Evolutionary conservation across 2,329 filamentous ascomycete species (phyloP).

Genomic region (Beauveria australis): DNA sequence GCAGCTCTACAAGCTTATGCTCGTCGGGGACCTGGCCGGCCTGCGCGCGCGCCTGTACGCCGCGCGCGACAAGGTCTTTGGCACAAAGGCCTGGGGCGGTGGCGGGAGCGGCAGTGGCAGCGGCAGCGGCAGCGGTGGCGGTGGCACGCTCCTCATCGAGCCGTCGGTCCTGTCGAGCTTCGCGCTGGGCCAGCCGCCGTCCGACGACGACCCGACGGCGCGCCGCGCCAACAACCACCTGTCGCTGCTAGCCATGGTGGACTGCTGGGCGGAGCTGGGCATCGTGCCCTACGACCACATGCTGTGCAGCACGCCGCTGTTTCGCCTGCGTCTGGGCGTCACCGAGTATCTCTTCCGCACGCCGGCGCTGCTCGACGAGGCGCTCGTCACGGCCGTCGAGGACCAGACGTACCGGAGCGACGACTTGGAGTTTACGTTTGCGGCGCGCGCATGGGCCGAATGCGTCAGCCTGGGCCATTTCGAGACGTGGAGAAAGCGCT

Average conservation of each 20-base stretch:
- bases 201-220: constrained; percentile 38
- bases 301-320: constrained; percentile 97
- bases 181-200: constrained; percentile 63
- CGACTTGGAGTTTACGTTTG: constrained; percentile 96
- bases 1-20: constrained; percentile 93
- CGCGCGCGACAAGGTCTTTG: constrained; percentile 63
- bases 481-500: constrained; percentile 84
- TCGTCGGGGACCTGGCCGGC: constrained; percentile 71
- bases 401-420: constrained; percentile 91
- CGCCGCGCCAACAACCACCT: constrained; percentile 83
- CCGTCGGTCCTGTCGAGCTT: constrained; percentile 85
- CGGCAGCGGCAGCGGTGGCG: neutral
- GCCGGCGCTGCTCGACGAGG: constrained; percentile 69
- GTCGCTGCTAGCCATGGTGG: constrained; percentile 89
- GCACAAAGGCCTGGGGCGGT: constrained; percentile 47
- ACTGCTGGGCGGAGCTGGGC: constrained; percentile 90
- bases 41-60: constrained; percentile 61
- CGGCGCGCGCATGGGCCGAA: constrained; percentile 90
- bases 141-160: constrained; percentile 56
- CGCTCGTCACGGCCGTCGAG: constrained; percentile 75
- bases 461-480: constrained; percentile 88
- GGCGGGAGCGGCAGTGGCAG: neutral
- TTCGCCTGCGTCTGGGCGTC: constrained; percentile 94
- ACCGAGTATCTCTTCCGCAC: constrained; percentile 93
- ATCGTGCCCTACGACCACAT: constrained; percentile 99